Conservation (phyloP, 371 early-diverging fungal genomes). For the Vairimorpha apis region DNA sequence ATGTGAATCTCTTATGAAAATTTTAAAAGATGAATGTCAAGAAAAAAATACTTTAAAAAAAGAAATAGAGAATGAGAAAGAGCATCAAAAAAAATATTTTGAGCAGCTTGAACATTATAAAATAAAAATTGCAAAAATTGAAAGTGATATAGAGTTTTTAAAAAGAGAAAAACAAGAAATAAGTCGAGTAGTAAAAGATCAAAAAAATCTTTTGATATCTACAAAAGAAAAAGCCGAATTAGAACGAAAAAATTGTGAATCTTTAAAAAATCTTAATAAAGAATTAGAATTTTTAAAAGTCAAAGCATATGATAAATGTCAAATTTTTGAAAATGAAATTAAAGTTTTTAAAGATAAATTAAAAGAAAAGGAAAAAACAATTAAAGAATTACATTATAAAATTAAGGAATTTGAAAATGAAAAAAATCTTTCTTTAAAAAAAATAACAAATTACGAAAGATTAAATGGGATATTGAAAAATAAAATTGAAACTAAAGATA, state of each 20-base stretch:
- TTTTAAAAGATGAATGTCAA: conserved; percentile 46
- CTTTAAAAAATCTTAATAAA: conserved; percentile 34
- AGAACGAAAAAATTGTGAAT: conserved; percentile 31
- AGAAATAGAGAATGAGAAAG: conserved; percentile 18
- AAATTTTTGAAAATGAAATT: conserved; percentile 54
- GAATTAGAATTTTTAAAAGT: conserved; percentile 50
- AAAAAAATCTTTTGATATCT: conserved; percentile 42
- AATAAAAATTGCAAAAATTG: conserved; percentile 35
- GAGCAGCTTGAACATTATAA: conserved; percentile 22
- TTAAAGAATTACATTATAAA: conserved; percentile 16
- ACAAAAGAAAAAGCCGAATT: conserved; percentile 36
- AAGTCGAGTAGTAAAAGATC: conserved; percentile 49
- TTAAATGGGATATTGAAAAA: conserved; percentile 35
- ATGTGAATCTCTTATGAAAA: conserved; percentile 55
- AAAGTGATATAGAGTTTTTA: conserved; percentile 34
- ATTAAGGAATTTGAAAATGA: conserved; percentile 41
- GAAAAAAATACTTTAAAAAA: conserved; percentile 42
- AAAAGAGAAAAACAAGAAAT: conserved; percentile 48
- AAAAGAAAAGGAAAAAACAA: conserved; percentile 42
- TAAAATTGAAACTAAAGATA: conserved; percentile 49
- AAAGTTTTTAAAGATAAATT: conserved; percentile 44
- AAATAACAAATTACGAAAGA: conserved; percentile 31
- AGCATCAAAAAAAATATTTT: conserved; percentile 6
- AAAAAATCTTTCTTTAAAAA: conserved; percentile 21
- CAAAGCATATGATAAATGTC: conserved; percentile 35